Base-by-base conservation (phyloP, 176 grass and related monocot species). In the Stipa capillata region DNA sequence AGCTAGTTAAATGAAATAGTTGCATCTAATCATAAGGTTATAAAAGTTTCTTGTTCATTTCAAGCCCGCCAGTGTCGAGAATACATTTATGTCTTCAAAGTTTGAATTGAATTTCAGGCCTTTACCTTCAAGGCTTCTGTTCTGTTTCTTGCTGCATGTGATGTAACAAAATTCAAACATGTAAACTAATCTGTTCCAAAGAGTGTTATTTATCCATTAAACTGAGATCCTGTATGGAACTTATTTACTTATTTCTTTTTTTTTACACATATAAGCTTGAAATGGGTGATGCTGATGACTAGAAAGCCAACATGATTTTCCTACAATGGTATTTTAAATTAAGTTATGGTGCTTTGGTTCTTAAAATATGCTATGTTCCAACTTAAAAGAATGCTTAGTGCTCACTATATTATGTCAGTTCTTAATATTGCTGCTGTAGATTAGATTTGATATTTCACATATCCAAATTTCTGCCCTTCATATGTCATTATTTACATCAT, bases 41-140 rank as follows among this genome's bases (percentile, higher is more conserved):
- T 59, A 77, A n/a, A n/a, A 77, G 63, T 57, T 82, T 58, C 64
- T 47, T 72, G 23, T 87, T 77, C 34, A 11, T 70, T 82, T 66
- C 10, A 78, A 58, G n/a, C 35, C 27, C n/a, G 3, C 36, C 25
- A 61, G 20, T 78, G 57, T 64, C 13, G 3, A 20, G 33, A 49
- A 17, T 24, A 13, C 60, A 47, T 83, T 8, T 32, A 60, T 21
- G 21, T 37, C 58, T 78, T 77, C 45, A 63, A 63, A 64, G 20
- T 43, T 68, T 1, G 14, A 64, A 58, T 41, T 23, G 12, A 58
- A 69, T 3, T 1, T 47, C 51, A 51, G 21, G 61, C 42, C 36
- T 7, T 74, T 59, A 45, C 12, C 40, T 68, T 59, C 0, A 3
- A 42, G 69, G 2, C 24, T 37, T 31, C 9, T 50, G 21, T 58